These are phyloP conservation scores for Drechslera avenae DNA, from an alignment of 2,329 filamentous ascomycete genomes.

Conservation along the genomic window DNA sequence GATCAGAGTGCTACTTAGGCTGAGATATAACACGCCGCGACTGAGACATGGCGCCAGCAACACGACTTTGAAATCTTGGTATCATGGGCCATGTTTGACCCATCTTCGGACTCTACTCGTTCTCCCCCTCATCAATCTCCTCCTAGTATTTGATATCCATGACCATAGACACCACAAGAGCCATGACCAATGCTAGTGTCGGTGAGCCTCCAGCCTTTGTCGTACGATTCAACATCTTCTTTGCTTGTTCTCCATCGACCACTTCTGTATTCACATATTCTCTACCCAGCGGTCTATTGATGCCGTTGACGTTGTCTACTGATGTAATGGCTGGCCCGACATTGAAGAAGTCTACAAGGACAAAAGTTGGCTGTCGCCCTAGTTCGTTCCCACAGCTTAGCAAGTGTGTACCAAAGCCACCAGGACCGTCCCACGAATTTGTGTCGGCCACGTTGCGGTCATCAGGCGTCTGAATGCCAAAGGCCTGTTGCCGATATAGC, in stretches of 20 bases:
- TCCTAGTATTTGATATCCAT: neutral
- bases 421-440: slow-evolving; percentile 65
- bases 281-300: slow-evolving; percentile 54
- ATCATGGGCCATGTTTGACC: neutral
- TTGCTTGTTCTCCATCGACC: slow-evolving; percentile 4
- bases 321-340: slow-evolving; percentile 69
- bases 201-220: neutral
- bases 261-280: slow-evolving; percentile 27
- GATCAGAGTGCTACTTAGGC: too few relatives aligned
- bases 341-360: slow-evolving; percentile 80
- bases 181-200: neutral
- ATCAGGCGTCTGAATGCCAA: slow-evolving; percentile 36
- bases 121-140: neutral
- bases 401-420: slow-evolving; percentile 52
- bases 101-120: too few relatives aligned
- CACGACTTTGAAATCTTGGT: too few relatives aligned
- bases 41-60: too few relatives aligned
- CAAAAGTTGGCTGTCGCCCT: slow-evolving; percentile 65
- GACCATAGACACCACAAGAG: neutral
- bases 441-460: slow-evolving; percentile 62
- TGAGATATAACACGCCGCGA: too few relatives aligned
- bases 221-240: neutral
- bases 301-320: slow-evolving; percentile 69
- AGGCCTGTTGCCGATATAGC: slow-evolving; percentile 62
- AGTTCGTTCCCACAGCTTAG: slow-evolving; percentile 61